Evolutionary conservation across 225 moss, liverwort and hornwort species (phyloP).

Genomic region (Polytrichum commune): DNA sequence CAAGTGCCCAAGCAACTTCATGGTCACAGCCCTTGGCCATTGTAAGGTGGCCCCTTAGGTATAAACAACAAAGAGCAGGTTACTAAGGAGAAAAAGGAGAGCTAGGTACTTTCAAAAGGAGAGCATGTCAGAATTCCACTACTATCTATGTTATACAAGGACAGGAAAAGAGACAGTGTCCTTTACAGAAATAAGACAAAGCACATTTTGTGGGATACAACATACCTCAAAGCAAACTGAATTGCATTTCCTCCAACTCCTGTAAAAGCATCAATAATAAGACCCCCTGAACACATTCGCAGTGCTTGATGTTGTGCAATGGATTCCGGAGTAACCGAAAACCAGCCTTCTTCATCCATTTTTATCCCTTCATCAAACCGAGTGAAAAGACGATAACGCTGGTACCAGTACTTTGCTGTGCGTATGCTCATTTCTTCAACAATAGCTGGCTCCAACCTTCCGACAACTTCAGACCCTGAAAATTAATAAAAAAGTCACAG

Average conservation of each 20-base stretch:
- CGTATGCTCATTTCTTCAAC: constrained; percentile 52
- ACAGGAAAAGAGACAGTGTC: background rate
- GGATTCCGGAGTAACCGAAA: constrained; percentile 92
- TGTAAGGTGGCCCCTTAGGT: too few relatives aligned
- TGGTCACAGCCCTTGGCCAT: too few relatives aligned
- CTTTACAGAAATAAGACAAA: background rate
- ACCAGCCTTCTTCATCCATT: constrained; percentile 98
- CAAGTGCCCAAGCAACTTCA: too few relatives aligned
- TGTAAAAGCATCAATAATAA: constrained; percentile 83
- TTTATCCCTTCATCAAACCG: constrained; percentile 82
- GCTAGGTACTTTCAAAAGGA: background rate
- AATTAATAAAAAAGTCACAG: background rate
- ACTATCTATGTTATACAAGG: too few relatives aligned
- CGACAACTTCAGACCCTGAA: constrained; percentile 38
- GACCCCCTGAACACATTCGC: constrained; percentile 65
- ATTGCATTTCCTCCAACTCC: constrained; percentile 98
- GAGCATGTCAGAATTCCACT: background rate
- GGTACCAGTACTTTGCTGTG: constrained; percentile 73
- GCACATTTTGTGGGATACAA: constrained; percentile 9
- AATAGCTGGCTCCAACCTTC: constrained; percentile 28
- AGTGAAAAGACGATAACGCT: constrained; percentile 77
- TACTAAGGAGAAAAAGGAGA: background rate
- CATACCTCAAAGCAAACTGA: constrained; percentile 86
- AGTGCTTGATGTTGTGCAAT: constrained; percentile 86
- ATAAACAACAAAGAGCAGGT: background rate